Conservation (phyloP, 2,329 filamentous ascomycete species). For the Epicoccum sorghinum region DNA sequence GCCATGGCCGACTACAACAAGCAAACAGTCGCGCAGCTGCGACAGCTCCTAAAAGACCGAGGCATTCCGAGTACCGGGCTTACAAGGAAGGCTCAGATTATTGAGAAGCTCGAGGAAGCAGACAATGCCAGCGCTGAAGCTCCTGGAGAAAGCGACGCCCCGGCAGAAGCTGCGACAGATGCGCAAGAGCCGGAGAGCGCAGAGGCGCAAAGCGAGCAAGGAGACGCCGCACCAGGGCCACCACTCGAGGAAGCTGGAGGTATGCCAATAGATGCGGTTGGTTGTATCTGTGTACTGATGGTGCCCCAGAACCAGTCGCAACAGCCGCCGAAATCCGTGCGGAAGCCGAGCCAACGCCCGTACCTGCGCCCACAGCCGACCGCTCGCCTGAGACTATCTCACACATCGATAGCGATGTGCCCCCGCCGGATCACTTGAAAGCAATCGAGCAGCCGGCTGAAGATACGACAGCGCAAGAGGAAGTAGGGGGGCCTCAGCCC, state of each 20-base stretch:
- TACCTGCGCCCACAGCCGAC: constrained; percentile 26
- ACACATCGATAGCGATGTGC: constrained; percentile 29
- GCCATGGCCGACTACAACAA: constrained; percentile 53
- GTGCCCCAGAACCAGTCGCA: constrained; percentile 16
- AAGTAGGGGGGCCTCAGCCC: constrained; percentile 25
- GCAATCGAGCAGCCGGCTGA: constrained; percentile 23
- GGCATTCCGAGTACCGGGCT: constrained; percentile 54
- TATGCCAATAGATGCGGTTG: constrained; percentile 8
- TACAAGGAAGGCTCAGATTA: constrained; percentile 55
- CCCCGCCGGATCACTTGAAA: constrained; percentile 21
- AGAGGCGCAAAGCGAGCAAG: constrained; percentile 4
- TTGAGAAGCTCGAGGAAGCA: constrained; percentile 52
- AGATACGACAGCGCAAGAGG: constrained; percentile 23
- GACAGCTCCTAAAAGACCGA: constrained; percentile 54
- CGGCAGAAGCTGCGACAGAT: constrained; percentile 10
- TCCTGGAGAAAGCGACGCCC: constrained; percentile 16
- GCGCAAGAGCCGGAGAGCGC: constrained; percentile 7
- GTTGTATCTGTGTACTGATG: constrained; percentile 1
- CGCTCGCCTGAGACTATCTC: constrained; percentile 26
- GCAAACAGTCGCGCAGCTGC: constrained; percentile 55
- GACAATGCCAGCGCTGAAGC: constrained; percentile 22
- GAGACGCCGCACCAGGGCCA: constrained; percentile 19
- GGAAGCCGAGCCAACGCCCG: constrained; percentile 7
- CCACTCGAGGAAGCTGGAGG: constrained; percentile 32
- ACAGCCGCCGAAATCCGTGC: neutral